These are phyloP conservation scores for Teunomyces aglyptinius DNA, from an alignment of 805 yeast genomes.

Conservation along the genomic window DNA sequence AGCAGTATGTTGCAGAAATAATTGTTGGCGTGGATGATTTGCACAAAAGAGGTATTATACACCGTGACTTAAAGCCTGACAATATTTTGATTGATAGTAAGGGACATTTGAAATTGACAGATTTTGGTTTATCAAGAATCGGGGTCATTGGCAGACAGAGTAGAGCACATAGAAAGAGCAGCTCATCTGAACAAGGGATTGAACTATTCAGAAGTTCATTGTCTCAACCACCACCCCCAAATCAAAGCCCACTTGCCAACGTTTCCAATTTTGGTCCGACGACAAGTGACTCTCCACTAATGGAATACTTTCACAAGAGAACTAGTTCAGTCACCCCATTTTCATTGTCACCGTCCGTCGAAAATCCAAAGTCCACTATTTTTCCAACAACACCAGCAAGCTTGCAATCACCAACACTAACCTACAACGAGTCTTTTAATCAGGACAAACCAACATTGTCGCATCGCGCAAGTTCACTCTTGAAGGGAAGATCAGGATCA, in stretches of 20 bases:
- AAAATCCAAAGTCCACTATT: slow-evolving; percentile 17
- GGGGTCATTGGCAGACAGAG: slow-evolving; percentile 84
- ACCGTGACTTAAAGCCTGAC: slow-evolving; percentile 94
- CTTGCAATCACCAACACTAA: slow-evolving; percentile 14
- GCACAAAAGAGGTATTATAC: slow-evolving; percentile 86
- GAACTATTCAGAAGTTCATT: slow-evolving; percentile 36
- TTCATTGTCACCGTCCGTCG: slow-evolving; percentile 41
- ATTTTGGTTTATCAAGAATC: slow-evolving; percentile 89
- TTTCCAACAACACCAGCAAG: slow-evolving; percentile 7
- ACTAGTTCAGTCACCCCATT: slow-evolving; percentile 45
- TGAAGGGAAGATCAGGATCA: slow-evolving; percentile 25
- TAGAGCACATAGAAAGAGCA: slow-evolving; percentile 36
- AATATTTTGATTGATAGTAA: slow-evolving; percentile 78
- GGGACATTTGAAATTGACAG: slow-evolving; percentile 92
- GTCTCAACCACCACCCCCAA: slow-evolving; percentile 11
- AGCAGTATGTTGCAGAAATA: slow-evolving; percentile 83
- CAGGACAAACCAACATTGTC: slow-evolving; percentile 6
- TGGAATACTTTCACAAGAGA: slow-evolving; percentile 30
- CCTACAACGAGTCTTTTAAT: slow-evolving; percentile 13
- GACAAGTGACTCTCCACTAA: slow-evolving; percentile 22
- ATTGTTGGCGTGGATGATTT: slow-evolving; percentile 87
- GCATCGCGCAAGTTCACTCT: slow-evolving; percentile 9
- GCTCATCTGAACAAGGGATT: slow-evolving; percentile 42
- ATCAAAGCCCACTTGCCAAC: slow-evolving; percentile 27
- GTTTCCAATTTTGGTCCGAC: slow-evolving; percentile 11